Base-by-base conservation (phyloP, 176 grass and related monocot species). In the Alloteropsis semialata region DNA sequence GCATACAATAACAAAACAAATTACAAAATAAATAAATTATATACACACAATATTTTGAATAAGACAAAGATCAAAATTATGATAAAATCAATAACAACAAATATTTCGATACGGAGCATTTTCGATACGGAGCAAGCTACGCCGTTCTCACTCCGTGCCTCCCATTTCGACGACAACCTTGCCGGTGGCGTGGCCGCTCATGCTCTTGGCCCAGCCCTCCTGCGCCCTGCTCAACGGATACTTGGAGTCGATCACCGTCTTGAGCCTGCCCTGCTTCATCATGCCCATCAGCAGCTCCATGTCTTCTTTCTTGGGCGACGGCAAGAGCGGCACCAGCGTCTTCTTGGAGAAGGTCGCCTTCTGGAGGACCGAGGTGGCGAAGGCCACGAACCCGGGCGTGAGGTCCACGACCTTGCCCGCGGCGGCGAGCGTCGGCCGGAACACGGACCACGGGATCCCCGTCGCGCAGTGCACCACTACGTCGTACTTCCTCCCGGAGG, bases 81-180 rank as follows among this genome's bases (percentile, higher is more conserved):
- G n/a, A n/a, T n/a, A n/a, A n/a, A n/a, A n/a, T n/a, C n/a, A n/a
- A n/a, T n/a, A n/a, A n/a, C n/a, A n/a, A n/a, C n/a, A n/a, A n/a
- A n/a, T n/a, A n/a, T n/a, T n/a, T n/a, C n/a, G n/a, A n/a, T n/a
- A n/a, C n/a, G n/a, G n/a, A n/a, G n/a, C n/a, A n/a, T n/a, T n/a
- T n/a, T n/a, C n/a, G n/a, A n/a, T n/a, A n/a, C n/a, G n/a, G n/a
- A n/a, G n/a, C n/a, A n/a, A n/a, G n/a, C n/a, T n/a, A n/a, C 65
- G n/a, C 37, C 41, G 27, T 27, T 38, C 7, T 89, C 64, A 75
- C 25, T 62, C 76, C 5, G 36, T 10, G 21, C 37, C 53, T 81
- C 77, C 85, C 19, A 84, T 94, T 58, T 97, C 90, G 2, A 94
- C 78, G 33, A 94, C 62, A 74, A 90, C 27, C 71, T 90, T 90